Evolutionary conservation across 139 green algal species (phyloP).

Genomic region (Pleodorina starrii): DNA sequence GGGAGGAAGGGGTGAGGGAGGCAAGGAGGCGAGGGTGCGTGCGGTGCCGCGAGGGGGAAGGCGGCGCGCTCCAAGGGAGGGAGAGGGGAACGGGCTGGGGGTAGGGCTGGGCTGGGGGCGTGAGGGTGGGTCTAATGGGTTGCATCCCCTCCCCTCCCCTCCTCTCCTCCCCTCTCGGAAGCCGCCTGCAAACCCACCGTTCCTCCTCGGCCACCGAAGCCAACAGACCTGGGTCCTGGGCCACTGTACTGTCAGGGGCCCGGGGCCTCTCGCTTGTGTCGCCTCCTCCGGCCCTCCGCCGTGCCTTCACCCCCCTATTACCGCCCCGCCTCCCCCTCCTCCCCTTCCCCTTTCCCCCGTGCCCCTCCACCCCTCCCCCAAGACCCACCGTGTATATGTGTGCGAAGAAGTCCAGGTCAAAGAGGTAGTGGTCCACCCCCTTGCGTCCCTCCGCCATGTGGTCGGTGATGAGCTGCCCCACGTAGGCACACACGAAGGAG

Average conservation of each 20-base stretch:
- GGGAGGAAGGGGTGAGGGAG: not conserved
- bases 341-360: not conserved
- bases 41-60: not conserved
- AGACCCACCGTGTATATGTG: constrained; percentile 15
- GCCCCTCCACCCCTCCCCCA: not conserved
- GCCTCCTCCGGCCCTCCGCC: too few relatives aligned
- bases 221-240: too few relatives aligned
- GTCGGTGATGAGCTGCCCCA: constrained; percentile 70
- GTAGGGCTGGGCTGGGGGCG: too few relatives aligned
- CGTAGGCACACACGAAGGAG: constrained; percentile 72
- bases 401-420: constrained; percentile 71
- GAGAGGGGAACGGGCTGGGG: not conserved
- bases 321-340: not conserved
- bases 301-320: too few relatives aligned
- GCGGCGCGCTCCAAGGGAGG: too few relatives aligned
- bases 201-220: too few relatives aligned
- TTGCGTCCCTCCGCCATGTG: constrained; percentile 53
- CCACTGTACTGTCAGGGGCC: too few relatives aligned
- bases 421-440: constrained; percentile 66
- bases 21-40: not conserved
- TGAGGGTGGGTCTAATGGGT: too few relatives aligned
- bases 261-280: too few relatives aligned
- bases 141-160: too few relatives aligned
- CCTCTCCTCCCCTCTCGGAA: too few relatives aligned
- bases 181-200: too few relatives aligned